Conservation (phyloP, 2,329 filamentous ascomycete genomes). For the Calonectria montana region DNA sequence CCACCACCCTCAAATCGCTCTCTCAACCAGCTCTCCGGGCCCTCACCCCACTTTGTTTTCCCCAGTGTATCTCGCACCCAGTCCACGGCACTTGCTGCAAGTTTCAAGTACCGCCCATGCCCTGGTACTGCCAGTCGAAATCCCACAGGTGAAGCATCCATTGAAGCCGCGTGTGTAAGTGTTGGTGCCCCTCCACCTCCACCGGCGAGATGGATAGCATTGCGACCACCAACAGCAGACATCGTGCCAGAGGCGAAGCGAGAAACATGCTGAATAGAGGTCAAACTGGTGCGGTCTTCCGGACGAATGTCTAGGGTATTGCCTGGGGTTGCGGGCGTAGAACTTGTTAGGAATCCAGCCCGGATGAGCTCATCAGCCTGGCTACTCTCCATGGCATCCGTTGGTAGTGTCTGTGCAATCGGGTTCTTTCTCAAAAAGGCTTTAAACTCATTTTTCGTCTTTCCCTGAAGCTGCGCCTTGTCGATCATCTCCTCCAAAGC, state of each 20-base stretch:
- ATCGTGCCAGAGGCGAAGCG: conserved; percentile 75
- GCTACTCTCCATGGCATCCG: conserved; percentile 50
- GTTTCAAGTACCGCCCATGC: conserved; percentile 74
- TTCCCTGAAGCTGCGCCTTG: conserved; percentile 51
- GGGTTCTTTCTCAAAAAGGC: conserved; percentile 63
- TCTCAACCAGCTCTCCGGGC: conserved; percentile 68
- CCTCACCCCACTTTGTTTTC: conserved; percentile 71
- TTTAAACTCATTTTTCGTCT: conserved; percentile 63
- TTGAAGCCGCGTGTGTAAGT: conserved; percentile 40
- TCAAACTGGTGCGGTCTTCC: conserved; percentile 65
- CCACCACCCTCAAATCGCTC: conserved; percentile 78
- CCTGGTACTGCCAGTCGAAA: conserved; percentile 73
- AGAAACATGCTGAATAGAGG: conserved; percentile 72
- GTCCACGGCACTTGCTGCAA: conserved; percentile 69
- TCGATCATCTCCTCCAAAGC: conserved; percentile 65
- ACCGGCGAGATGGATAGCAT: conserved; percentile 72
- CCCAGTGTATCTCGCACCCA: conserved; percentile 71
- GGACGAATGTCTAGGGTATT: conserved; percentile 59
- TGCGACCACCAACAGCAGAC: conserved; percentile 76
- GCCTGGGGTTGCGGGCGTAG: conserved; percentile 43
- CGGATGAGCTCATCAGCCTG: conserved; percentile 70
- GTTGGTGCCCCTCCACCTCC: conserved; percentile 59
- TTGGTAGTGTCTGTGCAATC: conserved; percentile 48
- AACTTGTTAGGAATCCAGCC: conserved; percentile 74
- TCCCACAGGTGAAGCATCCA: conserved; percentile 24